Evolutionary conservation across 208 protist genomes (phyloP).

Genomic region (Acanthamoeba royreba): DNA sequence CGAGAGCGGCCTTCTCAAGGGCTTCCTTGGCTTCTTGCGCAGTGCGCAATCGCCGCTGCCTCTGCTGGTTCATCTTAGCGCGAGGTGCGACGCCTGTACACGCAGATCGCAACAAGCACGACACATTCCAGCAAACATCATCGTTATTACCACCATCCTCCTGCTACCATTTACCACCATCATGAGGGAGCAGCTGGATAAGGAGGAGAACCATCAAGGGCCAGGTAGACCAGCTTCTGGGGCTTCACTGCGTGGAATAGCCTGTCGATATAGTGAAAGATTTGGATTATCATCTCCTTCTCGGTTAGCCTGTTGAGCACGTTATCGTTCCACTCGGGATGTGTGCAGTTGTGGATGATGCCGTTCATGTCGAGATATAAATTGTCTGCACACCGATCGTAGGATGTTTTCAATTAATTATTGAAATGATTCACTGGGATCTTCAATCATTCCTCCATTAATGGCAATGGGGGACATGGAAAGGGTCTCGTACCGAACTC

Average conservation of each 20-base stretch:
- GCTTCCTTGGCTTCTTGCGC: slow-evolving; percentile 64
- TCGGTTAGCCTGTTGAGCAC: slow-evolving; percentile 79
- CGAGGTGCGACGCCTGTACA: slow-evolving; percentile 88
- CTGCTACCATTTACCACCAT: too few relatives aligned
- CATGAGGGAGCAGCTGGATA: too few relatives aligned
- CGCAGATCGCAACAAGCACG: background rate
- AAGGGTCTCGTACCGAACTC: slow-evolving; percentile 58
- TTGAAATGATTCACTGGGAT: too few relatives aligned
- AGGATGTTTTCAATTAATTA: too few relatives aligned
- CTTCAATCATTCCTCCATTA: background rate
- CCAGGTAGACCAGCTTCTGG: slow-evolving; percentile 94
- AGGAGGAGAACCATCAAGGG: slow-evolving; percentile 91
- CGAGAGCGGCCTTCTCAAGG: background rate
- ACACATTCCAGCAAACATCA: background rate
- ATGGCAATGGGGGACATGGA: background rate
- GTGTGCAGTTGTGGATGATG: slow-evolving; percentile 98
- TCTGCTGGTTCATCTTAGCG: slow-evolving; percentile 99
- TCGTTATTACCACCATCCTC: too few relatives aligned
- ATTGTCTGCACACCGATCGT: slow-evolving; percentile 89
- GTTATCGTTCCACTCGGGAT: slow-evolving; percentile 83
- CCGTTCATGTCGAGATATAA: slow-evolving; percentile 99
- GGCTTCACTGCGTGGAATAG: slow-evolving; percentile 95
- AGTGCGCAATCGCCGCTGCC: slow-evolving; percentile 89
- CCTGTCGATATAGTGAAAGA: slow-evolving; percentile 96
- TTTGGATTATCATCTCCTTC: slow-evolving; percentile 92